Base-by-base conservation (phyloP, 2,329 filamentous ascomycete genomes). In the Periconia digitata region DNA sequence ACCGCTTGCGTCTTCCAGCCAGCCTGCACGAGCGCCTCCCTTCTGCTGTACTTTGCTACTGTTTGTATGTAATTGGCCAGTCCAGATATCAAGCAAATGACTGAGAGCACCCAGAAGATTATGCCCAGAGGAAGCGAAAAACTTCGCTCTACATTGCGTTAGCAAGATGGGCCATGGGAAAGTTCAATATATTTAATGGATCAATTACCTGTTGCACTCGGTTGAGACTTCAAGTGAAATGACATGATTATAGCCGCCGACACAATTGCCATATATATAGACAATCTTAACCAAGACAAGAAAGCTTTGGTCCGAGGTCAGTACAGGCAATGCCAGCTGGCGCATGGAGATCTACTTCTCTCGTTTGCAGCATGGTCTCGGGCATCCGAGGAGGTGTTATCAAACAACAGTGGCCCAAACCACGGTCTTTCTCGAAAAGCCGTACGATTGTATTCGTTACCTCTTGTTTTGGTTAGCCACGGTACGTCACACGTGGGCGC, bases 1-100 rank as follows among this genome's bases (percentile, higher is more conserved):
- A 95, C 88, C 36, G 86, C 71, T 68, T 97, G 92, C 32, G 94
- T 97, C 72, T 90, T 92, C 87, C 89, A 94, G 1, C 94, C 94
- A 23, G 85, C 88, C 75, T 99, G 94, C 34, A 99, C 94, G 54
- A 97, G 80, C 0, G 94, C 94, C 21, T 81, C 80, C 56, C 85
- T 84, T 34, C 82, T 79, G 59, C 87, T 87, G 69, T 96, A 99
- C 66, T 89, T 86, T 60, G 87, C 87, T 20, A 97, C 85, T 59
- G 79, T 83, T 77, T 84, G 86, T 54, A 96, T 85, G 66, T 99
- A 99, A 66, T 96, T 97, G 1, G 85, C 85, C 51, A 95, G 74
- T 0, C 94, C 94, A 15, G 87, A 83, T 1, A 79, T 73, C 21
- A 99, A 74, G 56, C 89, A 95, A n/a, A 84, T 77, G 1, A 95